A percentile compares a stretch with the other conserved stretches of the same genome.
Evolutionary conservation across 2,329 filamentous ascomycete species (phyloP).

Genomic region (Cucurbitaria berberidis): DNA sequence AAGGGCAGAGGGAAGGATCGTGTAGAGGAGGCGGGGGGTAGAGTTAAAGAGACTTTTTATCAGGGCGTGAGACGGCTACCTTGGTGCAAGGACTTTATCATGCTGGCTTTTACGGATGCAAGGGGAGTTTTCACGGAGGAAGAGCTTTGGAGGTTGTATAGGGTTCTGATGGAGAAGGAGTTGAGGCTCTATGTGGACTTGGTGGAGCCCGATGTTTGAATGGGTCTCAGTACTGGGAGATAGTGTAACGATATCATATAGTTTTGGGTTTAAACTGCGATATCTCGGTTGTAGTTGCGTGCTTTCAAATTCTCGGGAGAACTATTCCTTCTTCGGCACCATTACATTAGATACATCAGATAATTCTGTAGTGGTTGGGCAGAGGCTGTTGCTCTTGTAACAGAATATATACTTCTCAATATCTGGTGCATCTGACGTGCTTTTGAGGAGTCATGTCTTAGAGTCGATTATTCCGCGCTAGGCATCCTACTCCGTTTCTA

Average conservation of each 20-base stretch:
- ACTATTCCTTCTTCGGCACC: too few relatives aligned
- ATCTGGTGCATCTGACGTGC: background rate
- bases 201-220: background rate
- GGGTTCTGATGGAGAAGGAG: slow-evolving; percentile 66
- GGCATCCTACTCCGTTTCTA: background rate
- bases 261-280: too few relatives aligned
- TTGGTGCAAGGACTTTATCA: slow-evolving; percentile 67
- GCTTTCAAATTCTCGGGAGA: too few relatives aligned
- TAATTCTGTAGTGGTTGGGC: too few relatives aligned
- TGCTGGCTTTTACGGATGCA: slow-evolving; percentile 60
- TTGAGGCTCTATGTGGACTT: slow-evolving; percentile 64
- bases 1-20: slow-evolving; percentile 26
- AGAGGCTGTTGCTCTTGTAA: too few relatives aligned
- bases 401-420: too few relatives aligned
- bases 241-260: too few relatives aligned
- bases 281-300: too few relatives aligned
- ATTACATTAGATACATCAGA: too few relatives aligned
- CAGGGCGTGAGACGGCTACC: slow-evolving; percentile 64
- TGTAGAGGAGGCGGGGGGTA: slow-evolving; percentile 41
- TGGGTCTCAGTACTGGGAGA: background rate
- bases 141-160: slow-evolving; percentile 61
- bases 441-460: background rate
- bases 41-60: slow-evolving; percentile 61
- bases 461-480: background rate
- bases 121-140: slow-evolving; percentile 47